Percentiles rank a stretch among this genome's conserved stretches.
Conservation (phyloP, 768 basidiomycete genomes). For the Trametes coccinea region DNA sequence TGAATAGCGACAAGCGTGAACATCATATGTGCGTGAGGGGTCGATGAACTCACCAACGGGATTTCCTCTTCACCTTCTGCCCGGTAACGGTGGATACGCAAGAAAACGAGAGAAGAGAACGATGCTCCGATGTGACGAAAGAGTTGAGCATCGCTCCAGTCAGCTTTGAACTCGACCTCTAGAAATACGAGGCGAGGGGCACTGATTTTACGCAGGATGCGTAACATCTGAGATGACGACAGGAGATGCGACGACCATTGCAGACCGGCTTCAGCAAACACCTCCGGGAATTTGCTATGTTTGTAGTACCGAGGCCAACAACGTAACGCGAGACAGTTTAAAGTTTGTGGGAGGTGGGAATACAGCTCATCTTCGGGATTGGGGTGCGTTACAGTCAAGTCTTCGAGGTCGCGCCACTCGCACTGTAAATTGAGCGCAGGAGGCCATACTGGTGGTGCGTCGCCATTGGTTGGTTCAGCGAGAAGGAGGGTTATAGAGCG, state of each 20-base stretch:
- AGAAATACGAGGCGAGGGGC: background rate
- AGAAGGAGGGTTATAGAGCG: background rate
- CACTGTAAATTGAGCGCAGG: background rate
- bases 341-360: background rate
- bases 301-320: slow-evolving; percentile 5
- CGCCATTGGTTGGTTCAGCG: background rate
- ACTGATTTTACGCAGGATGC: background rate
- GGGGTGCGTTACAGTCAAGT: background rate
- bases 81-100: background rate
- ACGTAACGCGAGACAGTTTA: background rate
- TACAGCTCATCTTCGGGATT: slow-evolving; percentile 2
- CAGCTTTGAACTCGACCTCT: background rate
- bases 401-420: background rate
- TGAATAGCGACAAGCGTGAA: background rate
- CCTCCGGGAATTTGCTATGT: background rate
- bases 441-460: background rate
- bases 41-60: background rate
- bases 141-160: background rate
- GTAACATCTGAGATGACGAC: background rate
- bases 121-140: background rate
- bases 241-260: background rate
- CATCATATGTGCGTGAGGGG: background rate
- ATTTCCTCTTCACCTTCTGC: background rate
- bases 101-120: background rate
- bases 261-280: background rate